Evolutionary conservation across 257 asterid genomes (phyloP), one percentile per base, ranked within the genome.

Genomic region (Solanum virginianum): DNA sequence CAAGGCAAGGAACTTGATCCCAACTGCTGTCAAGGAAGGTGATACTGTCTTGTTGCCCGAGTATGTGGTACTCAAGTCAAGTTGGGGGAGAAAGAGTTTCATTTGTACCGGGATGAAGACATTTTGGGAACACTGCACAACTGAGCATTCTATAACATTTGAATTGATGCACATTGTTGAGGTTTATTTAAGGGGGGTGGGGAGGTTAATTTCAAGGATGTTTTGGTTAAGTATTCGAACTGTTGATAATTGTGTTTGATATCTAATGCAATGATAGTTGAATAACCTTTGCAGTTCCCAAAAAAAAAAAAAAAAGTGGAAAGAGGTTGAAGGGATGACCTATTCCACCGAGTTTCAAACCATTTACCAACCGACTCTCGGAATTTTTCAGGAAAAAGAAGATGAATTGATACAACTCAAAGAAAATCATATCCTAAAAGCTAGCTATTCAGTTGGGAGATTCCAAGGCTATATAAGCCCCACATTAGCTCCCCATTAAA

Each of bases 21-120:
- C 99, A 0, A 91, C 91, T 7, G 93, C 94, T 81, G 94, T 96
- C 36, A 96, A 96, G 87, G 98, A 92, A 89, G 99, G 99, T 1
- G 98, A 94, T 71, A 92, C 94, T 11, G 98, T 96, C 83, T 94
- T 96, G 77, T 88, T 96, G 91, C 98, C 99, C 16, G 99, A 96
- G 11, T 96, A 94, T 24, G 99, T 22, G 99, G 99, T 15, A 94
- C 98, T 63, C 92, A 90, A 89, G 94, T 96, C 84, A 93, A 94
- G 87, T 86, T 96, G 90, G 98, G 91, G 15, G 99, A 93, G 45
- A 96, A 95, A 88, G 98, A 96, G 99, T 93, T 70, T 83, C 92
- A 87, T 87, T 85, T 93, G 90, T 93, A 47, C 84, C 90, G 95
- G 86, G 97, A 92, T 83, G 97, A 93, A 75, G 97, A 93, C 85